Conservation (phyloP, 2,329 filamentous ascomycete species). For the Colletotrichum sp. region DNA sequence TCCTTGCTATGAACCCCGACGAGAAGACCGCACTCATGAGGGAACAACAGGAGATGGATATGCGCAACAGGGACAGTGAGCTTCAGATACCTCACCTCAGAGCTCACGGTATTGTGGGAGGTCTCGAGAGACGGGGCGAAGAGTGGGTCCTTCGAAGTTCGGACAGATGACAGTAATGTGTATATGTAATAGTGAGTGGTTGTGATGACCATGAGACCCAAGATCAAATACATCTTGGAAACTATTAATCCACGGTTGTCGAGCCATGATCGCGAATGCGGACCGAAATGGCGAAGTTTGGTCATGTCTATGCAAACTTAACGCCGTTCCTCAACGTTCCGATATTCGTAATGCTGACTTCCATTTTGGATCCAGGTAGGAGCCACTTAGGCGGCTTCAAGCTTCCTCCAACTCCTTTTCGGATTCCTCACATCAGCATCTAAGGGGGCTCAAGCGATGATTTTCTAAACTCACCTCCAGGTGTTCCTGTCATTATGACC, state of each 20-base stretch:
- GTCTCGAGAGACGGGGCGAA: background rate
- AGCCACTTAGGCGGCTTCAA: constrained; percentile 43
- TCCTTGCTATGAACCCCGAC: background rate
- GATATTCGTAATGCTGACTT: constrained; percentile 41
- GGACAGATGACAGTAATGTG: background rate
- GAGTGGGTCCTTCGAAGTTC: background rate
- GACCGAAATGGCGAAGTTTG: background rate
- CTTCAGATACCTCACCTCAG: background rate
- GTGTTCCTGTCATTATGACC: constrained; percentile 52
- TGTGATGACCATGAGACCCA: background rate
- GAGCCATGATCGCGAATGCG: background rate
- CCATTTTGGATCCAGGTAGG: constrained; percentile 41
- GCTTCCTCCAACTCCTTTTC: constrained; percentile 44
- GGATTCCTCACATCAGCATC: background rate
- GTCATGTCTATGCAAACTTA: constrained; percentile 14
- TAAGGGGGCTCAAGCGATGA: background rate
- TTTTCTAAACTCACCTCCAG: constrained; percentile 33
- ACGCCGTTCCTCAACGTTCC: constrained; percentile 46
- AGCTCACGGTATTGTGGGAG: background rate
- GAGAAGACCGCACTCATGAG: background rate
- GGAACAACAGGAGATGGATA: background rate
- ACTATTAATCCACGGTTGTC: background rate
- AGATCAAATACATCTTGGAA: background rate
- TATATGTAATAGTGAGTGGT: background rate
- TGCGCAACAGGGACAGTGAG: background rate